Base-by-base conservation (phyloP, 225 moss, liverwort and hornwort genomes). In the Pseudoscleropodium purum region DNA sequence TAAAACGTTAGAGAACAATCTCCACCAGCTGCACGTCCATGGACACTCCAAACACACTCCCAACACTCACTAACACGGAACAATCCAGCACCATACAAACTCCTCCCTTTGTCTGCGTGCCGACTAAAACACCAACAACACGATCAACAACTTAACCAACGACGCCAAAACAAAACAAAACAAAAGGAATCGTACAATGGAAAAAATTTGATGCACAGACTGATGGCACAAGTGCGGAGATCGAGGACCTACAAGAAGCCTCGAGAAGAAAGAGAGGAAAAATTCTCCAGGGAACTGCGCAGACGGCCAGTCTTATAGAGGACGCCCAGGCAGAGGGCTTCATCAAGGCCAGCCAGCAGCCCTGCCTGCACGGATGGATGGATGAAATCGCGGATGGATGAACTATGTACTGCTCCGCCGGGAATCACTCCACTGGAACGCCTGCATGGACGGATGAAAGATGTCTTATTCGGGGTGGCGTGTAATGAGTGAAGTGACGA, bases 391-490 rank as follows among this genome's bases (percentile, higher is more conserved):
- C 23, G 10, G 1, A 82, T 88, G 74, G 52, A 82, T 88, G 88
- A 34, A 88, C 72, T 2, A 10, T 39, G 82, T 82, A 54, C 30
- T 57, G 36, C 69, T 59, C 30, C 39, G 80, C 7, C 31, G 60
- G 27, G 69, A 69, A 69, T 81, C 69, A 18, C 73, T 34, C 31
- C 60, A 20, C 16, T 13, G 8, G 17, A 79, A 45, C 75, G 37
- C 6, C 74, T 90, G 74, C 59, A 81, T 85, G 81, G 54, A 73
- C 24, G 61, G 85, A 91, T 93, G 90, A 65, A 85, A 77, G 43
- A 65, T 84, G 47, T 75, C 87, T n/a, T 60, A 87, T 59, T 84
- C 83, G 60, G 94, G 89, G 89, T 93, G 68, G 89, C 89, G 91
- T 91, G 91, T 77, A 64, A 79, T 63, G 89, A 89, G 91, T 86